Base-by-base conservation (phyloP, 2,329 filamentous ascomycete genomes). In the Trichophyton benhamiae region DNA sequence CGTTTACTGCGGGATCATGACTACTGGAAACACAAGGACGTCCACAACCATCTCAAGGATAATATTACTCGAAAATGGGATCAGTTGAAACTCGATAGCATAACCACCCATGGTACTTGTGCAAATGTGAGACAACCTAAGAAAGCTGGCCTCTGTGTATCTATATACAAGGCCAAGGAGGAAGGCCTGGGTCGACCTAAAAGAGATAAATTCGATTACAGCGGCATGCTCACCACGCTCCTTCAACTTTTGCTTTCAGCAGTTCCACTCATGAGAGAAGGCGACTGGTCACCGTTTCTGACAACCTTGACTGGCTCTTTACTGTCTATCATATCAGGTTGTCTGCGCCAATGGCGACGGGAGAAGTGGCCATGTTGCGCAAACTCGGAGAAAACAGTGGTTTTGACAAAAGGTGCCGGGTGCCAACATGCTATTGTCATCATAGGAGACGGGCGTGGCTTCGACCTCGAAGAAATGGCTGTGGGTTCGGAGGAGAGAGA, bases 341-440 rank as follows among this genome's bases (percentile, higher is more conserved):
- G 68, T 1, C 65, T 80, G 3, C 68, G 70, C 3, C 77, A 79
- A 64, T 79, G 77, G 77, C 67, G 64, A 20, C 65, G 63, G 8
- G 78, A 80, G 66, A 80, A 79, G 64, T 77, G 74, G 71, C 69
- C 73, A 0, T 76, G 72, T 64, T 70, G 73, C 15, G 63, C 61
- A 2, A 62, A 67, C 4, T 64, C 66, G n/a, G 65, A 67, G 15
- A 70, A 73, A 58, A 72, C 66, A 0, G 65, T 72, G n/a, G 61
- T 72, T 1, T 61, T 79, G 8, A 78, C 75, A 0, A 62, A 67
- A 0, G 76, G 78, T 0, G 78, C 77, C 63, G 77, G 76, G 3
- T 66, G 64, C 9, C 72, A 72, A 60, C 70, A 78, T 66, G 72
- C 71, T 2, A 71, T 79, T 27, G 70, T 77, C 2, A 69, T 79